A percentile compares a stretch with the other conserved stretches of the same genome.
These are phyloP conservation scores for Phytophthora syringae DNA, from an alignment of 352 stramenopile species.

Conservation along the genomic window DNA sequence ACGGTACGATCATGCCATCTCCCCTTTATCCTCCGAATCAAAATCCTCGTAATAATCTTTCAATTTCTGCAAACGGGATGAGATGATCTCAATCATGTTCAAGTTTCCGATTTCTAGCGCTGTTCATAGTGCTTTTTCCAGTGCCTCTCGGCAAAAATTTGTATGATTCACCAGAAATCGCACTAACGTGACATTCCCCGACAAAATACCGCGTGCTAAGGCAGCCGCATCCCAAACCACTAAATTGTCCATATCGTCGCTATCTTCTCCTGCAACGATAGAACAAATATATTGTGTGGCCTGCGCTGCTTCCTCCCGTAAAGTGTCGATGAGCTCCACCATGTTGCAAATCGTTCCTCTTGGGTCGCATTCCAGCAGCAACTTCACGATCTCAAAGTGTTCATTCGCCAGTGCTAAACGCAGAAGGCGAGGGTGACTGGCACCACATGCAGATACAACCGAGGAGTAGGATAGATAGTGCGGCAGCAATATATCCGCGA, in stretches of 20 bases:
- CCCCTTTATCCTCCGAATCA: too few relatives aligned
- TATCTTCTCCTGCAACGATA: slow-evolving; percentile 23
- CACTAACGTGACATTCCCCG: slow-evolving; percentile 11
- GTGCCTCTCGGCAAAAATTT: too few relatives aligned
- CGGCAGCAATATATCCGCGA: too few relatives aligned
- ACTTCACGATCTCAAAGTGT: too few relatives aligned
- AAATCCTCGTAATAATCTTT: too few relatives aligned
- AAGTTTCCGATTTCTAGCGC: too few relatives aligned
- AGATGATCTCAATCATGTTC: too few relatives aligned
- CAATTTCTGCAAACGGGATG: too few relatives aligned
- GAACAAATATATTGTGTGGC: background rate
- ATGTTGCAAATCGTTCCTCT: slow-evolving; percentile 39
- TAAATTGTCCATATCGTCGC: slow-evolving; percentile 2
- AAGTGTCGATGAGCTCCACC: slow-evolving; percentile 28
- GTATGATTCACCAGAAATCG: too few relatives aligned
- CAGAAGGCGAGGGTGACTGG: slow-evolving; percentile 24
- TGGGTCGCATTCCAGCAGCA: too few relatives aligned
- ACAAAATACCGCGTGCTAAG: slow-evolving; percentile 16
- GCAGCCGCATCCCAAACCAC: slow-evolving; percentile 23
- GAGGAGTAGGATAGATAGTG: slow-evolving; percentile 26
- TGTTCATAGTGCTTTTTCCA: too few relatives aligned
- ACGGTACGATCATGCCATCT: background rate
- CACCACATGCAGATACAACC: background rate
- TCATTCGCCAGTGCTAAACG: slow-evolving; percentile 15
- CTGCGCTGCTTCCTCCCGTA: slow-evolving; percentile 19